Percentiles rank a stretch among this genome's conserved stretches.
phyloP scores from a whole-genome alignment of 768 basidiomycete genomes.

The Mycena belliarum region DNA sequence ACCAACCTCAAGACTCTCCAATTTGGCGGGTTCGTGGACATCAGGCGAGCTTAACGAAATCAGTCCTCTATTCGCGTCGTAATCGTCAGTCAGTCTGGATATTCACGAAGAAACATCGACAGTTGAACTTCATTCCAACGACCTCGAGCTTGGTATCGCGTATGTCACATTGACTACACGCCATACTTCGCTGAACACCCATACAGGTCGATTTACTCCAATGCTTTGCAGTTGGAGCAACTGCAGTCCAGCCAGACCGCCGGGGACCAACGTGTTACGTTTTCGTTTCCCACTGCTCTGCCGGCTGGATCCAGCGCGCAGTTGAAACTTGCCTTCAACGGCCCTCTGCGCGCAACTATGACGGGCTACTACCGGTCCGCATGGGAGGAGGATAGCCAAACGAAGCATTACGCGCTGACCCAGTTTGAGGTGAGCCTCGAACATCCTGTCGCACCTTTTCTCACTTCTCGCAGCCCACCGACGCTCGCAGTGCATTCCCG shows the following conservation, averaged over 20 bases:
- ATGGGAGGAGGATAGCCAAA: conserved; percentile 63
- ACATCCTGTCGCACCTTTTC: neutral
- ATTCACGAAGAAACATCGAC: conserved; percentile 59
- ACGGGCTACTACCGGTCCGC: conserved; percentile 80
- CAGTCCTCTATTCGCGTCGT: neutral
- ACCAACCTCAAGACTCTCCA: conserved; percentile 79
- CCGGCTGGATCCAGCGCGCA: conserved; percentile 70
- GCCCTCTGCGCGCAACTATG: conserved; percentile 70
- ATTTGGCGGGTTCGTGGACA: conserved; percentile 77
- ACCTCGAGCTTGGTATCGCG: conserved; percentile 58
- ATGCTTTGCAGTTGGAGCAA: conserved; percentile 53
- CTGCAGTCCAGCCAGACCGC: conserved; percentile 40
- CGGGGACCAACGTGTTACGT: conserved; percentile 70
- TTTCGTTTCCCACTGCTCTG: conserved; percentile 59
- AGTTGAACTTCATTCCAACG: conserved; percentile 66
- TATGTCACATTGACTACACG: conserved; percentile 26
- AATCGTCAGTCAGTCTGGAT: conserved; percentile 52
- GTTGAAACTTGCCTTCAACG: conserved; percentile 69
- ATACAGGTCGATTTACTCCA: conserved; percentile 49
- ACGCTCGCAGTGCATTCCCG: conserved; percentile 80
- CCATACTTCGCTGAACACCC: neutral
- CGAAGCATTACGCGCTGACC: conserved; percentile 74
- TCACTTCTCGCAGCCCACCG: conserved; percentile 61
- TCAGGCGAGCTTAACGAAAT: conserved; percentile 55
- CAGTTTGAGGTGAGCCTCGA: conserved; percentile 72